Conservation (phyloP, 2,329 filamentous ascomycete genomes). For the Ceratocystis papillata region DNA sequence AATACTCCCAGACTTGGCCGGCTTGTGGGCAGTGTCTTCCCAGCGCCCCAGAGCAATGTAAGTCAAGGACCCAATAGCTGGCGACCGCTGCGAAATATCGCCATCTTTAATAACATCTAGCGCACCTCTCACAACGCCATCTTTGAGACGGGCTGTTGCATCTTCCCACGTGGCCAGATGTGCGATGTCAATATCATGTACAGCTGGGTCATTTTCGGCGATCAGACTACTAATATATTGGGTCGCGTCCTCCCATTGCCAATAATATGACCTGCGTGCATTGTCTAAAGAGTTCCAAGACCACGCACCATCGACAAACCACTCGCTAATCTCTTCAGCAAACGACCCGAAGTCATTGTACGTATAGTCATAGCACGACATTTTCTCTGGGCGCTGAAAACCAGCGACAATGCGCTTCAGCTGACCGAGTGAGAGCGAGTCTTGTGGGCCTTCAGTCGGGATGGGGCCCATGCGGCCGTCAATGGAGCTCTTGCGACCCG, state of each 20-base stretch:
- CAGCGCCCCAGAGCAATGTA: constrained; percentile 60
- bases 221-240: constrained; percentile 24
- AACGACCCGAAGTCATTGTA: constrained; percentile 64
- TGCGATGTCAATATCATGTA: constrained; percentile 25
- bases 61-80: constrained; percentile 46
- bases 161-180: constrained; percentile 51
- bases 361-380: constrained; percentile 68
- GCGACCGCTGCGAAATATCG: constrained; percentile 41
- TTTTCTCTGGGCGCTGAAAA: constrained; percentile 56
- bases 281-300: constrained; percentile 70
- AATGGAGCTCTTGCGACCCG: constrained; percentile 26
- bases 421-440: constrained; percentile 67
- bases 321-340: constrained; percentile 87
- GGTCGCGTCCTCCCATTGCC: constrained; percentile 54
- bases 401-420: constrained; percentile 63
- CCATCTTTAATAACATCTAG: constrained; percentile 36
- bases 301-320: constrained; percentile 86
- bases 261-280: constrained; percentile 65
- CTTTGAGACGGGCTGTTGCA: constrained; percentile 38
- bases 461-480: constrained; percentile 32
- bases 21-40: constrained; percentile 52
- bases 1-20: constrained; percentile 34
- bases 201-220: constrained; percentile 30
- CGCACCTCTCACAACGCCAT: constrained; percentile 45
- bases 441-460: constrained; percentile 31